These are phyloP conservation scores for Kernera saxatilis DNA, from an alignment of 345 rosid species.

Conservation along the genomic window DNA sequence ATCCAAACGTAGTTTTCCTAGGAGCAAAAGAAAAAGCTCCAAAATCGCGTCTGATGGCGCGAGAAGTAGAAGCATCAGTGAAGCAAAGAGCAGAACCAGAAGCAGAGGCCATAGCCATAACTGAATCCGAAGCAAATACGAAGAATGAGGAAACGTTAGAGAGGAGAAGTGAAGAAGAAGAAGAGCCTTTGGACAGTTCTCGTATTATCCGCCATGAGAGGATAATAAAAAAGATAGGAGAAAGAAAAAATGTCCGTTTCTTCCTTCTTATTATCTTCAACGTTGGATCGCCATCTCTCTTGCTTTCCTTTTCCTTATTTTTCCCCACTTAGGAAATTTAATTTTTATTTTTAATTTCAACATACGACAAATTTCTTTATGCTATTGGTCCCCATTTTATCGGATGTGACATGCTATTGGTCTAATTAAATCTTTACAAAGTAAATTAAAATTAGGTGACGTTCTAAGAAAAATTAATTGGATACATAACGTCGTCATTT, in stretches of 20 bases:
- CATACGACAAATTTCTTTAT: not conserved
- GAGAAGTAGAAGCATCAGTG: slow-evolving; percentile 23
- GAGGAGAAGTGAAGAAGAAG: slow-evolving; percentile 1
- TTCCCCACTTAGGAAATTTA: not conserved
- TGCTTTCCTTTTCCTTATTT: slow-evolving; percentile 17
- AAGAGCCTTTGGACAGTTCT: slow-evolving; percentile 15
- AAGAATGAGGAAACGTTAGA: slow-evolving; percentile 13
- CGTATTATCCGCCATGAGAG: slow-evolving; percentile 38
- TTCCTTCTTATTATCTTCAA: slow-evolving; percentile 30
- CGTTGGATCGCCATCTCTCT: slow-evolving; percentile 33
- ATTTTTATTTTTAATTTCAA: not conserved
- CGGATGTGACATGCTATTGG: slow-evolving; percentile 13
- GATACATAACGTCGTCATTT: not conserved
- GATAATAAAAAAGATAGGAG: slow-evolving; percentile 4
- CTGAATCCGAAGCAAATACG: not conserved
- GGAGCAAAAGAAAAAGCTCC: slow-evolving; percentile 18
- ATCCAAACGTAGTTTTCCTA: slow-evolving; percentile 5
- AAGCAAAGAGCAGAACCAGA: slow-evolving; percentile 31
- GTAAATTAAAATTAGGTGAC: not conserved
- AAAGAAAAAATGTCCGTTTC: not conserved
- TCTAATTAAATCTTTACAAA: not conserved
- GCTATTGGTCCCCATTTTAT: not conserved
- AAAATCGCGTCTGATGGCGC: not conserved
- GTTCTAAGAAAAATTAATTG: not conserved
- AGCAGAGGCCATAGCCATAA: slow-evolving; percentile 31